A percentile compares a stretch with the other conserved stretches of the same genome.
Evolutionary conservation across 208 protist genomes (phyloP).

Genomic region (Porcisia hertigi): DNA sequence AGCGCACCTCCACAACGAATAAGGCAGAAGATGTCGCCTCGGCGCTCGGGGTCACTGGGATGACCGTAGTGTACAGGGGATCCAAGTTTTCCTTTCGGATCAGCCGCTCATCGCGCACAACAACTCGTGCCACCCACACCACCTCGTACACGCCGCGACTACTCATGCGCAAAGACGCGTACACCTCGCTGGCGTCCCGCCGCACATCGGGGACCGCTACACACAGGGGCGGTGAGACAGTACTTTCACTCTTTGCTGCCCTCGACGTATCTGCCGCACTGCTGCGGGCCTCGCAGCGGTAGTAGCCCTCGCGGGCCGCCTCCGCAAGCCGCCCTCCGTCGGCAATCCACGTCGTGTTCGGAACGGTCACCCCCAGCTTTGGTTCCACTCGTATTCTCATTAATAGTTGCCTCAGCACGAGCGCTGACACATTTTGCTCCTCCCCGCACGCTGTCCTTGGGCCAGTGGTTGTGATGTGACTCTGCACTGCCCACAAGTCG

Average conservation of each 20-base stretch:
- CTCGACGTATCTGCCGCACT: neutral
- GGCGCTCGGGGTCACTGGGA: conserved; percentile 4
- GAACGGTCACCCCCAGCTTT: conserved; percentile 44
- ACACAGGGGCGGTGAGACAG: neutral
- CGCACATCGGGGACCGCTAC: neutral
- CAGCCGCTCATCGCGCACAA: conserved; percentile 33
- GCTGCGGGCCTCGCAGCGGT: conserved; percentile 26
- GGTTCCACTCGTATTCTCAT: conserved; percentile 43
- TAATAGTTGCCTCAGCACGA: conserved; percentile 47
- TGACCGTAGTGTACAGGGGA: conserved; percentile 34
- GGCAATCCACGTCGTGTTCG: conserved; percentile 38
- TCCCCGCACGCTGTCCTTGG: conserved; percentile 61
- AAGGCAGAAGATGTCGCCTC: conserved; percentile 1
- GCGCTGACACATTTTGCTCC: conserved; percentile 41
- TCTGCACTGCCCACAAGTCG: conserved; percentile 78
- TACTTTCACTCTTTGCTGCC: neutral
- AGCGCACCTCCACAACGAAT: conserved; percentile 48
- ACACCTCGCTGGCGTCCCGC: conserved; percentile 39
- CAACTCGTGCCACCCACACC: conserved; percentile 51
- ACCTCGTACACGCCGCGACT: conserved; percentile 63
- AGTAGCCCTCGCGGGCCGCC: conserved; percentile 42
- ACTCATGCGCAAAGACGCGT: conserved; percentile 38
- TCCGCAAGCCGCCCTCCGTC: conserved; percentile 18
- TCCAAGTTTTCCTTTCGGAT: conserved; percentile 50
- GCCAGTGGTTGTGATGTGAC: conserved; percentile 36